phyloP scores from a whole-genome alignment of 2,329 filamentous ascomycete species.

The Gnomoniopsis sp. region DNA sequence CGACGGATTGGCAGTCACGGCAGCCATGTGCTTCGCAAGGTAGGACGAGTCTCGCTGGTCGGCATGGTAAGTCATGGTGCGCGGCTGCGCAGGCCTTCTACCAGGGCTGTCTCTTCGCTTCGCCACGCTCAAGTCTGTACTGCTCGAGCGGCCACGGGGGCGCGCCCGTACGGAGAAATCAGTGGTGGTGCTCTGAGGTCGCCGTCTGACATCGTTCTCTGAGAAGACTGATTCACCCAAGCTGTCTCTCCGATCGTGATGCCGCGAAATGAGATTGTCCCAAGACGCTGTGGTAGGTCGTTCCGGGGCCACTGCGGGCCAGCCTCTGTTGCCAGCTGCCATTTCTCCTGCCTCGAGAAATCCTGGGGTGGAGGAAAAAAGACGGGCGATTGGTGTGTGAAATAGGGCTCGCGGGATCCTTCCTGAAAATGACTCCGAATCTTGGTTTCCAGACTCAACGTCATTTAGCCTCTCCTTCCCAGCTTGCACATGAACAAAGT shows the following conservation, averaged over 20 bases:
- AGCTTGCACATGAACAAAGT: not conserved
- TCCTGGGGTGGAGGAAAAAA: not conserved
- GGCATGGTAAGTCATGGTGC: conserved; percentile 12
- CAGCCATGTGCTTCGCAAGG: conserved; percentile 7
- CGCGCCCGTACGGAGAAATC: not conserved
- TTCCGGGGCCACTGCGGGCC: conserved; percentile 3
- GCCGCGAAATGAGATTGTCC: conserved; percentile 15
- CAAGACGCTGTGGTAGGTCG: conserved; percentile 13
- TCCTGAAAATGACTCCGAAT: not conserved
- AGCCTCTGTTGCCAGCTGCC: conserved; percentile 9
- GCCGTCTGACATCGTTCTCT: conserved; percentile 1
- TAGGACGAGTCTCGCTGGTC: conserved; percentile 9
- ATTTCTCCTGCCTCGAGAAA: not conserved
- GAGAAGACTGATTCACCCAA: not conserved
- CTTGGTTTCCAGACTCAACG: not conserved
- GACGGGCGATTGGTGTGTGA: not conserved
- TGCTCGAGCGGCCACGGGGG: not conserved
- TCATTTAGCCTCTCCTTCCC: not conserved
- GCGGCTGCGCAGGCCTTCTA: not conserved
- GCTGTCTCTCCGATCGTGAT: conserved; percentile 8
- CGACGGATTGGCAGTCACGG: conserved; percentile 6
- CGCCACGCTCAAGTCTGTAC: not conserved
- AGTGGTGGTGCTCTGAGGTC: conserved; percentile 7
- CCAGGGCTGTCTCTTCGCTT: not conserved
- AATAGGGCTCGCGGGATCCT: not conserved